Conservation (phyloP, 371 early-diverging fungal species). For the Chytridium lagenaria region DNA sequence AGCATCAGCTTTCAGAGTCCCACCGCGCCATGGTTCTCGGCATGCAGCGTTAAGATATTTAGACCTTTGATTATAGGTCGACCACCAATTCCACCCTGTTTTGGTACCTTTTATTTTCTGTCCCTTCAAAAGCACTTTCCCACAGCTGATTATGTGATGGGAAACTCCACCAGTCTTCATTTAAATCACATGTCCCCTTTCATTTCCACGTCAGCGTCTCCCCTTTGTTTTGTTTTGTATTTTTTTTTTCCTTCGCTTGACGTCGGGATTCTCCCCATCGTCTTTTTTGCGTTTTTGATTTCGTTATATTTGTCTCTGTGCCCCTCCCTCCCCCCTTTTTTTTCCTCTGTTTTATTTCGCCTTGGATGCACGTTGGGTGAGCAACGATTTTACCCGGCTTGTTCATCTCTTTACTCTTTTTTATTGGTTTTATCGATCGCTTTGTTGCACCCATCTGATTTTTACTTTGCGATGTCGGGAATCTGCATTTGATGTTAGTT, state of each 20-base stretch:
- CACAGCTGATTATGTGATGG: no score
- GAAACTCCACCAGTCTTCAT: no score
- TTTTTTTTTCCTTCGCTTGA: not conserved
- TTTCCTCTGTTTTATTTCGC: no score
- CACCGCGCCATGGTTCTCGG: conserved; percentile 51
- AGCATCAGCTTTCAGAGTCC: conserved; percentile 72
- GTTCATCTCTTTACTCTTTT: no score
- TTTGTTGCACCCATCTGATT: no score
- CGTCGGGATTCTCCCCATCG: not conserved
- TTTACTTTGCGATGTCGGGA: no score
- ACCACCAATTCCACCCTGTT: not conserved
- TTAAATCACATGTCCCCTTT: not conserved
- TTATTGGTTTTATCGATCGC: no score
- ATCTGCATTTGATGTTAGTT: no score
- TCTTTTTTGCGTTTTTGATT: not conserved
- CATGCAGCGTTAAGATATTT: conserved; percentile 12
- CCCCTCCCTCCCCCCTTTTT: no score
- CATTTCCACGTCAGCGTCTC: not conserved
- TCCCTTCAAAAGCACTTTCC: not conserved
- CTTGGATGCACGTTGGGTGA: no score
- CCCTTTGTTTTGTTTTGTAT: not conserved
- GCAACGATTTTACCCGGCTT: no score
- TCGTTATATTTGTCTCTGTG: not conserved
- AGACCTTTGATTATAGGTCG: no score
- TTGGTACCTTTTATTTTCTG: not conserved